Evolutionary conservation across 225 moss, liverwort and hornwort genomes (phyloP), one percentile per base, ranked within the genome.

Genomic region (Antitrichia curtipendula): DNA sequence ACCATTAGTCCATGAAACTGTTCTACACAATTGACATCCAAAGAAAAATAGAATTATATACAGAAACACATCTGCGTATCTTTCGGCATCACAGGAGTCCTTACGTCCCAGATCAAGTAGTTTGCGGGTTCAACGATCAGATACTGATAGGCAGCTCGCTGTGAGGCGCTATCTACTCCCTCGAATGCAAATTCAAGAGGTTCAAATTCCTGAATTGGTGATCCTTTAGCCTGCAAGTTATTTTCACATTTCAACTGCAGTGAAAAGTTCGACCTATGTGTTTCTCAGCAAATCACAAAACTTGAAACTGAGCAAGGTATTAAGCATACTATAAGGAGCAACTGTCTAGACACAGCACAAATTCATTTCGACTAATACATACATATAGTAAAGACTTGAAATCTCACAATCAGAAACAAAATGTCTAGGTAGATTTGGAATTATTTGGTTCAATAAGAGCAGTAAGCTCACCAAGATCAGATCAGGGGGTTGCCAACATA

Each of bases 81-180:
- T 56, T 32, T 38, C 63, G 74, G 75, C 24, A 83, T 73, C n/a
- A 73, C 69, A 86, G 12, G 43, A 70, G 81, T 64, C 50, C 90
- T 90, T 90, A 92, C 92, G 21, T 90, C 81, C 90, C 90, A 90
- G 58, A 32, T 25, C 90, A 92, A 84, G 84, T 92, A 92, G 84
- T 90, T 88, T n/a, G 6, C 64, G 77, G 92, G 88, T 71, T 86
- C 70, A 57, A 88, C 50, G 75, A n/a, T 28, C 63, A 92, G 41
- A 77, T 90, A 31, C 24, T 89, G 87, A 64, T 59, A 16, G 34
- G 41, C 7, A 19, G 27, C 52, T 71, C 8, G 25, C 34, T 76
- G 53, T 64, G 58, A 31, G n/a, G 63, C 70, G 84, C n/a, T 82
- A 27, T 58, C 45, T 43, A 82, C 81, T 50, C 90, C 92, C 76